Evolutionary conservation across 176 grass and related monocot species (phyloP).

Genomic region (Musa troglodytarum): DNA sequence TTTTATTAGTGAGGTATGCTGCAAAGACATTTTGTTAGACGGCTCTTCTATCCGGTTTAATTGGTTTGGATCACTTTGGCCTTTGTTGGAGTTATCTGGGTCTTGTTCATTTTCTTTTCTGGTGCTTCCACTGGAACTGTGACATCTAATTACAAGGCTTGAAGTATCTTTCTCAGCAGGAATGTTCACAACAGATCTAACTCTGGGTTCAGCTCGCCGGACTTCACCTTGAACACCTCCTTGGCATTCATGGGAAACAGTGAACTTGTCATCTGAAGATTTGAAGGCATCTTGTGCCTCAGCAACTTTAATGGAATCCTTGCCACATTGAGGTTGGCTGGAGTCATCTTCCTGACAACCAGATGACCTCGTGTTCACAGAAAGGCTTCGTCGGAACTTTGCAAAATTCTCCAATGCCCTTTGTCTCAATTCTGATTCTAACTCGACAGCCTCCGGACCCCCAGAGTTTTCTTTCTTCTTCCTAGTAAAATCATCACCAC

Average conservation of each 20-base stretch:
- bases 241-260: slow-evolving; percentile 17
- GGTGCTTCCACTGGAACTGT: slow-evolving; percentile 18
- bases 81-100: slow-evolving; percentile 16
- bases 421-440: slow-evolving; percentile 74
- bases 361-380: slow-evolving; percentile 1
- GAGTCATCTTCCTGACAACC: neutral
- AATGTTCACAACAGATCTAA: slow-evolving; percentile 71
- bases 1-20: neutral
- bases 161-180: slow-evolving; percentile 32
- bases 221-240: slow-evolving; percentile 24
- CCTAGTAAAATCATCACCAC: slow-evolving; percentile 1
- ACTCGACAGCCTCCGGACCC: slow-evolving; percentile 21
- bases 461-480: slow-evolving; percentile 16
- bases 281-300: neutral
- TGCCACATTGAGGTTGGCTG: neutral
- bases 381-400: slow-evolving; percentile 39
- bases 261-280: neutral
- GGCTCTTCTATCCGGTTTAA: neutral
- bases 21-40: neutral
- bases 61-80: neutral
- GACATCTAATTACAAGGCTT: slow-evolving; percentile 11
- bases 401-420: slow-evolving; percentile 86
- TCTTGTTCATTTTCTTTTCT: slow-evolving; percentile 9
- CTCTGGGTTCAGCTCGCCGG: slow-evolving; percentile 23
- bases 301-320: neutral